These are phyloP conservation scores for Lagenidium sp. DNA, from an alignment of 352 stramenopile genomes.

Conservation along the genomic window DNA sequence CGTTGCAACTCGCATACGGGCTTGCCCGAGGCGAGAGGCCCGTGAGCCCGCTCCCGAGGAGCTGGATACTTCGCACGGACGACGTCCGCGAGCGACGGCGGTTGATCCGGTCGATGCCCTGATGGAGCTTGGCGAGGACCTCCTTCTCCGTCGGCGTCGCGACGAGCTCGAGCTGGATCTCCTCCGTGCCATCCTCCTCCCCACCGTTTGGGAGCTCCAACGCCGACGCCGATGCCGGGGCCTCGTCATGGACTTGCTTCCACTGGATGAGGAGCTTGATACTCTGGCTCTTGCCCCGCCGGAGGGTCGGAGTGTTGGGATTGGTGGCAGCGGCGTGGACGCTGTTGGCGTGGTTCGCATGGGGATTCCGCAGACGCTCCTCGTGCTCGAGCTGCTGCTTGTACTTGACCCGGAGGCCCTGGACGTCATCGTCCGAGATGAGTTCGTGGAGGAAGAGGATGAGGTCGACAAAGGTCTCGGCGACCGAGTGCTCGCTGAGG, in stretches of 20 bases:
- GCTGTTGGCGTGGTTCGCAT: too few species aligned
- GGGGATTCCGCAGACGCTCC: constrained; percentile 49
- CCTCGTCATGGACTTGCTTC: constrained; percentile 17
- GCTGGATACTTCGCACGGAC: constrained; percentile 38
- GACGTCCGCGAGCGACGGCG: constrained; percentile 55
- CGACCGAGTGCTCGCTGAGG: constrained; percentile 59
- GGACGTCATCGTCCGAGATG: constrained; percentile 49
- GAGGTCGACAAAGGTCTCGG: constrained; percentile 64
- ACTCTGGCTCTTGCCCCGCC: constrained; percentile 23
- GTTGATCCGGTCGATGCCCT: constrained; percentile 70
- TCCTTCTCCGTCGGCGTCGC: constrained; percentile 63
- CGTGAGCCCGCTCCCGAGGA: constrained; percentile 17
- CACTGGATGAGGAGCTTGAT: constrained; percentile 73
- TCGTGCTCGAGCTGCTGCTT: constrained; percentile 49
- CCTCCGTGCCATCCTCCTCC: constrained; percentile 10
- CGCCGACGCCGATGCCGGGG: background rate
- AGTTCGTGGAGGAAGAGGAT: constrained; percentile 63
- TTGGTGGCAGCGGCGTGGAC: constrained; percentile 30
- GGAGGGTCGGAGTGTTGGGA: constrained; percentile 8
- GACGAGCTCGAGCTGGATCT: constrained; percentile 46
- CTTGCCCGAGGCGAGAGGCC: constrained; percentile 11
- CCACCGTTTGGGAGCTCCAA: constrained; percentile 20
- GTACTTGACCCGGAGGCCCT: constrained; percentile 37
- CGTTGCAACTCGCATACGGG: constrained; percentile 28
- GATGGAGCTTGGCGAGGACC: constrained; percentile 54